phyloP scores from a whole-genome alignment of 768 basidiomycete genomes.

The Tylopilus sp. region DNA sequence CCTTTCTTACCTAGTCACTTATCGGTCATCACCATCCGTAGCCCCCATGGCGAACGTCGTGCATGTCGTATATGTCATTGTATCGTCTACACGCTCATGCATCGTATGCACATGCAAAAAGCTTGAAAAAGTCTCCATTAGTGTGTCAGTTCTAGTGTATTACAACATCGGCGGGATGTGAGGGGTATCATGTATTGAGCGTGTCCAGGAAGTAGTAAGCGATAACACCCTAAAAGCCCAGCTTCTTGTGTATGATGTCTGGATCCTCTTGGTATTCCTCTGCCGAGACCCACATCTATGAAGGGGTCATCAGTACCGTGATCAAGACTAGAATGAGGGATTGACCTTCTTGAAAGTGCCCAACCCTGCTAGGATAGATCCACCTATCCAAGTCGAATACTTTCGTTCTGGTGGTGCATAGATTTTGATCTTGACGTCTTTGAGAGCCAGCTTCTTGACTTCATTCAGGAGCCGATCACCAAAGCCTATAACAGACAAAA shows the following conservation, averaged over 20 bases:
- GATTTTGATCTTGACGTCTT: constrained; percentile 98
- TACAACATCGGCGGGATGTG: constrained; percentile 31
- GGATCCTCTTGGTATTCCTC: constrained; percentile 99
- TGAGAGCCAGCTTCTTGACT: constrained; percentile 91
- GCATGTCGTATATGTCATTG: constrained; percentile 40
- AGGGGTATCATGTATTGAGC: constrained; percentile 29
- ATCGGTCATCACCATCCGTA: constrained; percentile 33
- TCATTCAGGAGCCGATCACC: constrained; percentile 95
- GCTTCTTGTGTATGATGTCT: constrained; percentile 96
- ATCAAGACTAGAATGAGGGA: background rate
- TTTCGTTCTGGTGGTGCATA: constrained; percentile 99
- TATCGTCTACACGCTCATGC: constrained; percentile 21
- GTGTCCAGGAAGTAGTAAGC: constrained; percentile 13
- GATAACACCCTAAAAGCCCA: constrained; percentile 57
- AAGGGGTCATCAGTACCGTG: constrained; percentile 8
- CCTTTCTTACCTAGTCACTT: constrained; percentile 19
- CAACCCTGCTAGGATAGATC: constrained; percentile 92
- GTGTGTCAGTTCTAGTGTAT: constrained; percentile 27
- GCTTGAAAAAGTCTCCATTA: constrained; percentile 22
- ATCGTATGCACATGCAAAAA: constrained; percentile 27
- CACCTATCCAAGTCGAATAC: constrained; percentile 96
- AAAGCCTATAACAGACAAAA: constrained; percentile 55
- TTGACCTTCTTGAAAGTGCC: constrained; percentile 96
- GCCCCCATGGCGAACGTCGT: constrained; percentile 38
- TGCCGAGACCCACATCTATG: constrained; percentile 98